Evolutionary conservation across 306 rosid species (phyloP).

Genomic region (Cucurbita argyrosperma): DNA sequence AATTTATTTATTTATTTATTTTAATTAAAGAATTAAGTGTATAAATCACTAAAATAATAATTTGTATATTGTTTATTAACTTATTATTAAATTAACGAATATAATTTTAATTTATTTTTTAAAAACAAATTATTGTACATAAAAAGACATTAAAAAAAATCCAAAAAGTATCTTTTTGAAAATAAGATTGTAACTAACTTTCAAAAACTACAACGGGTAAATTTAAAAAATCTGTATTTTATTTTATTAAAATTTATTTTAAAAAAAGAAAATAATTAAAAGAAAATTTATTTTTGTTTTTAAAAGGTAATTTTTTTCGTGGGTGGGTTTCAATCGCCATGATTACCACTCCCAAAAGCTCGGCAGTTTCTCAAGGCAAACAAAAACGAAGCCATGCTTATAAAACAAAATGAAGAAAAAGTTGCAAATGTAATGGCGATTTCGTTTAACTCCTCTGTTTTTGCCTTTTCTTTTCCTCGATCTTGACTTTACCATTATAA

Average conservation of each 20-base stretch:
- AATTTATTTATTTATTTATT: neutral
- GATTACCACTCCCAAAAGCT: no score
- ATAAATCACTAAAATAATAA: neutral
- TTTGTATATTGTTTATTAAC: no score
- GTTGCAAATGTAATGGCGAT: neutral
- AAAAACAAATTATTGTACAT: no score
- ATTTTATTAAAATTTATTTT: no score
- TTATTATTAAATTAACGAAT: no score
- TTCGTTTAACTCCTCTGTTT: constrained; percentile 1
- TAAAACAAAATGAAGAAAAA: neutral
- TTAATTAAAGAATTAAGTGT: neutral
- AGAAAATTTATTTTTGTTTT: no score
- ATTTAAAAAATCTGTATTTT: no score
- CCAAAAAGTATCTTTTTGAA: neutral
- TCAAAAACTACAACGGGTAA: neutral
- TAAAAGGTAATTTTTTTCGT: neutral
- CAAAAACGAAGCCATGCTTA: constrained; percentile 7
- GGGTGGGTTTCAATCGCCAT: constrained; percentile 43
- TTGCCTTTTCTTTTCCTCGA: constrained; percentile 21
- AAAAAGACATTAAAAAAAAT: no score
- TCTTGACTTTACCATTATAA: constrained; percentile 61
- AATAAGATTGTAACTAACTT: neutral
- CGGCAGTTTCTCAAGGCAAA: constrained; percentile 21
- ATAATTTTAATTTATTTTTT: no score
- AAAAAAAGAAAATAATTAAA: no score